Percentiles rank a stretch among this genome's conserved stretches.
These are phyloP conservation scores for Colletotrichum incanum DNA, from an alignment of 2,329 filamentous ascomycete species.

Conservation along the genomic window DNA sequence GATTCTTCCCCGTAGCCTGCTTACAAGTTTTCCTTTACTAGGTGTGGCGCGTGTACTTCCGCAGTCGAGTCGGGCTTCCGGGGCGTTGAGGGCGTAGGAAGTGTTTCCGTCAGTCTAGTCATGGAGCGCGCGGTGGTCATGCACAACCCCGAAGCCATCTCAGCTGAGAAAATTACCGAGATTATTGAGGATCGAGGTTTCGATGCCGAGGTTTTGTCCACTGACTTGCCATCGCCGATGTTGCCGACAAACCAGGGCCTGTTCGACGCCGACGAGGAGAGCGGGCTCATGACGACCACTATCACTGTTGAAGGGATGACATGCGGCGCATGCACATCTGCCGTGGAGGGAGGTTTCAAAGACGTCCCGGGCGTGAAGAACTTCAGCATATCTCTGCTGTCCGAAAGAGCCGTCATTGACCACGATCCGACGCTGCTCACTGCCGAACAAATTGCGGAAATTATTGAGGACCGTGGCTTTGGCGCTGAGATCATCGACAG, in stretches of 20 bases:
- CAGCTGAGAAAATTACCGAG: constrained; percentile 83
- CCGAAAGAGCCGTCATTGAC: constrained; percentile 88
- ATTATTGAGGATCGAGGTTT: constrained; percentile 95
- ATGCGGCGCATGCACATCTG: constrained; percentile 90
- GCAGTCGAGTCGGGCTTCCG: constrained; percentile 95
- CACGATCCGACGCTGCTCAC: constrained; percentile 75
- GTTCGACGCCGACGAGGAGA: constrained; percentile 56
- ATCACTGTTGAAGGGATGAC: constrained; percentile 91
- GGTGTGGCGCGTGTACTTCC: constrained; percentile 94
- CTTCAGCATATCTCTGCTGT: constrained; percentile 87
- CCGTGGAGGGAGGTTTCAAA: constrained; percentile 85
- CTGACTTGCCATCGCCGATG: constrained; percentile 76
- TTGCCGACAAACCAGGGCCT: constrained; percentile 54
- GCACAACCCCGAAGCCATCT: constrained; percentile 83
- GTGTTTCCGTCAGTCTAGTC: constrained; percentile 91
- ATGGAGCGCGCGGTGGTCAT: constrained; percentile 97
- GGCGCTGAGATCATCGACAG: constrained; percentile 82
- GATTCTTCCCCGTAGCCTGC: constrained; percentile 37
- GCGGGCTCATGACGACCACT: constrained; percentile 75
- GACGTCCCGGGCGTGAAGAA: constrained; percentile 80
- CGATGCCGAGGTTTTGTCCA: constrained; percentile 89
- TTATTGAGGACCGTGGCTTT: constrained; percentile 83
- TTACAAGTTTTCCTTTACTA: constrained; percentile 61
- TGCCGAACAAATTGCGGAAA: constrained; percentile 69
- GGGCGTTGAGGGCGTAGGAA: constrained; percentile 83